These are phyloP conservation scores for Coccinonectria pachysandricola DNA, from an alignment of 2,329 filamentous ascomycete species.

Conservation along the genomic window DNA sequence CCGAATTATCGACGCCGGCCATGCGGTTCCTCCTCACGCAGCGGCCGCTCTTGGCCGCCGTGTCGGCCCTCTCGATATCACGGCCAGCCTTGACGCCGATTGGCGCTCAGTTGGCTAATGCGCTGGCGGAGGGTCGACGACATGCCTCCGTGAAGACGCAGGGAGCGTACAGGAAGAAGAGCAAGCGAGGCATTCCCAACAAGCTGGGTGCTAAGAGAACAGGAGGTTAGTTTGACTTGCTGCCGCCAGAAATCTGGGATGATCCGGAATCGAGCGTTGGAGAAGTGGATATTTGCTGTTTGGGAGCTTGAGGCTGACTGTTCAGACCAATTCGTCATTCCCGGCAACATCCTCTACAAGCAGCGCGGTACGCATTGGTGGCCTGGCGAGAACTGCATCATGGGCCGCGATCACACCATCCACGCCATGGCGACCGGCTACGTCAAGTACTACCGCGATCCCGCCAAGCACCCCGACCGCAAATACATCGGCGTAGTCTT, in stretches of 20 bases:
- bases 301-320: not conserved
- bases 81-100: slow-evolving; percentile 16
- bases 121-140: slow-evolving; percentile 38
- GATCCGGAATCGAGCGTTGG: too few species aligned
- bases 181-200: slow-evolving; percentile 56
- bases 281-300: too few species aligned
- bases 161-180: slow-evolving; percentile 56
- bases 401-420: slow-evolving; percentile 95
- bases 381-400: slow-evolving; percentile 87
- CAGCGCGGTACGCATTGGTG: slow-evolving; percentile 93
- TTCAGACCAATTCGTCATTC: slow-evolving; percentile 80
- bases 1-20: slow-evolving; percentile 19
- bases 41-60: slow-evolving; percentile 35
- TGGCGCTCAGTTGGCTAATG: slow-evolving; percentile 26
- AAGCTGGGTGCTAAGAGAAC: slow-evolving; percentile 91
- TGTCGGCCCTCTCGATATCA: slow-evolving; percentile 20
- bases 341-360: slow-evolving; percentile 96
- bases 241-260: not conserved
- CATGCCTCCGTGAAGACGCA: slow-evolving; percentile 53
- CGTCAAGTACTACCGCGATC: slow-evolving; percentile 94
- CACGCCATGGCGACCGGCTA: slow-evolving; percentile 78
- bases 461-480: slow-evolving; percentile 66
- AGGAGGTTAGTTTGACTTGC: slow-evolving; percentile 51
- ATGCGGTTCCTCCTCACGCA: slow-evolving; percentile 39
- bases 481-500: slow-evolving; percentile 94